Base-by-base conservation (phyloP, 129 eudicot genomes). In the Flaveria bidentis region DNA sequence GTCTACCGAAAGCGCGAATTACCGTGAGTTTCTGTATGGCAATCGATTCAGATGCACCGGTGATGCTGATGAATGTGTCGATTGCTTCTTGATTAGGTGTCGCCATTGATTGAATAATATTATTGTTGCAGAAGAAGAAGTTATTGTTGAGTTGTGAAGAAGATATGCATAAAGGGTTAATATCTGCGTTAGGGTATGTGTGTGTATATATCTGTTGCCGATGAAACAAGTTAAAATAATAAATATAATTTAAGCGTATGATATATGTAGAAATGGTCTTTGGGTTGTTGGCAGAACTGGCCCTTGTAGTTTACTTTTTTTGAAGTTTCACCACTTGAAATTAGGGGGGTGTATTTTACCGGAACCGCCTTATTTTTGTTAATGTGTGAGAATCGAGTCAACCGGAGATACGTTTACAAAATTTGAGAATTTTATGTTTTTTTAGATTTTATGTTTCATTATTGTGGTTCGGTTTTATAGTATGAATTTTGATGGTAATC, bases 1-100 rank as follows among this genome's bases (percentile, higher is more conserved):
- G 69, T 62, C 18, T 6, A 36, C 5, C 6, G 20, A 18, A 14
- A 3, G 7, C 44, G 68, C 14, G 55, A 20, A 77, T 67, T 72
- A 94, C 99, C 93, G 89, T 83, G 22, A 94, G 88, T 63, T 72
- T 71, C 53, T 80, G 88, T 58, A 74, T 49, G 39, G 84, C 84
- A 61, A 81, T 14, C 17, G 81, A 63, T 69, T 81, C 77, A 69
- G 84, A 81, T 69, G 84, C 62, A 75, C 84, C 81, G 72, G 84
- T 81, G 72, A 81, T 75, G 60, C 77, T 81, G 58, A 81, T 81
- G 52, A 81, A 81, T 22, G 84, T 81, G 9, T 81, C 72, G 75
- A 81, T 81, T 76, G 84, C 55, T 63, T 82, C 71, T 56, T 62
- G 66, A 87, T 87, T 79, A 50, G 91, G 91, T 75, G 87, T 87